A percentile compares a stretch with the other conserved stretches of the same genome.
These are phyloP conservation scores for Tolypocladium cylindrosporum DNA, from an alignment of 2,329 filamentous ascomycete species.

Conservation along the genomic window DNA sequence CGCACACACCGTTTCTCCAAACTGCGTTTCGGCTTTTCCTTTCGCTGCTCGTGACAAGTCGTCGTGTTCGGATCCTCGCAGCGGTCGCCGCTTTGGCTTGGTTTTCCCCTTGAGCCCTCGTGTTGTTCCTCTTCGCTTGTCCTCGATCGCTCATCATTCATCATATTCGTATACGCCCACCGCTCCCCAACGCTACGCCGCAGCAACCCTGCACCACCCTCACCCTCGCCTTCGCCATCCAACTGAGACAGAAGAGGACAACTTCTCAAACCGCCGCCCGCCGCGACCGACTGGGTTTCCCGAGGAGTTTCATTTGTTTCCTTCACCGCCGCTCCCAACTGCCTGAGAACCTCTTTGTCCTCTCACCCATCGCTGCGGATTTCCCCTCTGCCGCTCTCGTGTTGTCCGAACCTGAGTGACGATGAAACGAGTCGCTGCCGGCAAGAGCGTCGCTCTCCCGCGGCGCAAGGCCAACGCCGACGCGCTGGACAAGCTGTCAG, in stretches of 20 bases:
- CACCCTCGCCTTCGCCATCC: neutral
- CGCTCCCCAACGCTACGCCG: neutral
- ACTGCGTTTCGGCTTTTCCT: neutral
- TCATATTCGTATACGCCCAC: neutral
- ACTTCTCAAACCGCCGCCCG: neutral
- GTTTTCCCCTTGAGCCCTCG: neutral
- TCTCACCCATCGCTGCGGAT: neutral
- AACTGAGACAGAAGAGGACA: neutral
- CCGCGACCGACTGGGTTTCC: neutral
- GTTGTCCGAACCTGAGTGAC: neutral
- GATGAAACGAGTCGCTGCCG: conserved; percentile 11
- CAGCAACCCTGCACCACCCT: neutral
- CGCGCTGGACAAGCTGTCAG: conserved; percentile 23
- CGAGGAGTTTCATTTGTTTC: neutral
- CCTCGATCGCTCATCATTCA: neutral
- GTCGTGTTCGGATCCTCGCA: neutral
- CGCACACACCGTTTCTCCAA: neutral
- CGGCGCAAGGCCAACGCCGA: conserved; percentile 23
- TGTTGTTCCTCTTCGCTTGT: neutral
- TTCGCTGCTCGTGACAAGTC: neutral
- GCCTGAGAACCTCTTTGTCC: neutral
- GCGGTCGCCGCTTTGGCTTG: neutral
- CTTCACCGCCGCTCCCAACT: neutral
- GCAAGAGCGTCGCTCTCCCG: conserved; percentile 20
- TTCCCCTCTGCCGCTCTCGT: neutral